Percentiles rank a stretch among this genome's conserved stretches.
Evolutionary conservation across 176 grass and related monocot species (phyloP).

Genomic region (Musa schizocarpa): DNA sequence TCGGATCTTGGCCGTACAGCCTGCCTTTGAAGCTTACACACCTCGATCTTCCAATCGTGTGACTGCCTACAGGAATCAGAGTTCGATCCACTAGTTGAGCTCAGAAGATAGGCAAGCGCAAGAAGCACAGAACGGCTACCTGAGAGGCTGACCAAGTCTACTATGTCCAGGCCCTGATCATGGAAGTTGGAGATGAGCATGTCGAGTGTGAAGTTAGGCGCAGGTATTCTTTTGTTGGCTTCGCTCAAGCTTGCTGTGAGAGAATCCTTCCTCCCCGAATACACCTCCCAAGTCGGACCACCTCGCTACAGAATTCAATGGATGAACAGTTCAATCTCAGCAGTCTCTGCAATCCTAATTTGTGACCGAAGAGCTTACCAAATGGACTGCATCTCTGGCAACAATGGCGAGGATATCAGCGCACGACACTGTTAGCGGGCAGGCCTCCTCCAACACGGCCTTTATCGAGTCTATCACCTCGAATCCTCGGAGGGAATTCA

Average conservation of each 20-base stretch:
- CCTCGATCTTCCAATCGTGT: constrained; percentile 44
- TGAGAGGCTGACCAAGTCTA: constrained; percentile 49
- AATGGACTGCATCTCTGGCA: constrained; percentile 33
- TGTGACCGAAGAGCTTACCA: constrained; percentile 12
- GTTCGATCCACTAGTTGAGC: neutral
- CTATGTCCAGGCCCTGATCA: constrained; percentile 41
- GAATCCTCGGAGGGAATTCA: constrained; percentile 39
- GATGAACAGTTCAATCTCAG: neutral
- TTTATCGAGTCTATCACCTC: constrained; percentile 44
- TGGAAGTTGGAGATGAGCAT: constrained; percentile 42
- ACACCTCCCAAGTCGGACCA: constrained; percentile 35
- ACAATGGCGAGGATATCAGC: constrained; percentile 42
- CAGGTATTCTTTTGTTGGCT: constrained; percentile 30
- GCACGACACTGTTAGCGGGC: constrained; percentile 41
- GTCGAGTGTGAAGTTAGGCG: constrained; percentile 44
- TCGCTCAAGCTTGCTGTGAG: constrained; percentile 31
- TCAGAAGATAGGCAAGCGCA: neutral
- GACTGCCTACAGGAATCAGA: constrained; percentile 26
- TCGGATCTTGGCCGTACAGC: constrained; percentile 24
- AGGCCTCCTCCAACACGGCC: constrained; percentile 37
- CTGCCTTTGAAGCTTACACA: constrained; percentile 40
- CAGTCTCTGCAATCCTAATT: no score
- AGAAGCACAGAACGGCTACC: constrained; percentile 18
- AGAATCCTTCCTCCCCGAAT: constrained; percentile 45
- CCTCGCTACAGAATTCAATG: constrained; percentile 29